Evolutionary conservation across 129 eudicot species (phyloP).

Genomic region (Artemisia annua): DNA sequence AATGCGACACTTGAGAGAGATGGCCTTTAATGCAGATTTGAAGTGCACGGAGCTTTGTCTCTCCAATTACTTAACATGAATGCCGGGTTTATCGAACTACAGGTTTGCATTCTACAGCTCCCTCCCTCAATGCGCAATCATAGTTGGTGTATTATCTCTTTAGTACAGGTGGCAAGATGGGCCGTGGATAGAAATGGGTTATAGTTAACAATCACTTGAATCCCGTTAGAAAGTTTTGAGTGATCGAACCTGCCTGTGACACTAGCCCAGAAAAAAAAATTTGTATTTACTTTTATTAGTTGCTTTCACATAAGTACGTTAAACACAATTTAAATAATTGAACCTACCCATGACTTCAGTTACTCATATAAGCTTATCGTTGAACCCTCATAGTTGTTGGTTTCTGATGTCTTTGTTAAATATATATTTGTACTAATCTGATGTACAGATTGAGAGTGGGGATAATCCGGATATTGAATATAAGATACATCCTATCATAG

Average conservation of each 20-base stretch:
- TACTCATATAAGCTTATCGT: constrained; percentile 10
- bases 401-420: not conserved
- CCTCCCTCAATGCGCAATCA: not conserved
- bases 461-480: constrained; percentile 73
- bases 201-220: not conserved
- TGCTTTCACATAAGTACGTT: not conserved
- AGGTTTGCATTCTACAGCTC: constrained; percentile 50
- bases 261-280: not conserved
- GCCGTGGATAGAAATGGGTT: not conserved
- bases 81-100: constrained; percentile 92
- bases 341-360: constrained; percentile 2
- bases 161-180: constrained; percentile 10
- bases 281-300: too few species aligned
- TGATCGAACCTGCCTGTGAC: not conserved
- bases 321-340: constrained; percentile 14
- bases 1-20: too few species aligned
- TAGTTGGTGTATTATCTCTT: constrained; percentile 15
- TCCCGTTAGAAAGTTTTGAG: not conserved
- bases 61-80: too few species aligned
- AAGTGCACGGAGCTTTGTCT: too few species aligned
- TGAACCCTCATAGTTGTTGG: not conserved
- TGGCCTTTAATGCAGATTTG: too few species aligned
- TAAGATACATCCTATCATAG: constrained; percentile 90
- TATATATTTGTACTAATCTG: constrained; percentile 10
- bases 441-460: constrained; percentile 72